These are phyloP conservation scores for Eimeria maxima DNA, from an alignment of 169 alveolate species.

Conservation along the genomic window DNA sequence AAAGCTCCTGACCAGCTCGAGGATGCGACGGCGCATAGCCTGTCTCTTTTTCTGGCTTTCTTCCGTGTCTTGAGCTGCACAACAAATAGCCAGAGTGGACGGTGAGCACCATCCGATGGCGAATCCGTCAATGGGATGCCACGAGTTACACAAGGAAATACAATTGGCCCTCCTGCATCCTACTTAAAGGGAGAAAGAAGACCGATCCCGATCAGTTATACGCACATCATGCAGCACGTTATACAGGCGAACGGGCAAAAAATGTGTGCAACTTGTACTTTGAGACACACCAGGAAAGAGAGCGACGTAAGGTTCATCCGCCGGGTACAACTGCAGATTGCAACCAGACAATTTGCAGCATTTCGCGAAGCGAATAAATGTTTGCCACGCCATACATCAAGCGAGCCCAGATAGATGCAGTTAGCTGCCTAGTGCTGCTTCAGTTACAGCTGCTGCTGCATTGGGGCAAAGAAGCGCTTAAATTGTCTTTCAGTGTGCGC, in stretches of 20 bases:
- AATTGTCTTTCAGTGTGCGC: background rate
- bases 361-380: background rate
- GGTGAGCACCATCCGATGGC: background rate
- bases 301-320: constrained; percentile 79
- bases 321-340: constrained; percentile 66
- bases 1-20: constrained; percentile 38
- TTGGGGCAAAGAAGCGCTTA: background rate
- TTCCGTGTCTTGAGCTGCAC: constrained; percentile 70
- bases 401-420: background rate
- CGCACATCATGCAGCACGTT: background rate
- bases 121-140: background rate
- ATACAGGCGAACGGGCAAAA: background rate
- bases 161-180: background rate
- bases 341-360: background rate
- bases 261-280: background rate
- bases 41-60: constrained; percentile 60
- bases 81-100: background rate
- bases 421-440: background rate
- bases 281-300: constrained; percentile 71
- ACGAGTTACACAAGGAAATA: background rate
- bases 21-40: constrained; percentile 67
- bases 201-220: background rate
- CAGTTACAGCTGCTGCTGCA: constrained; percentile 2
- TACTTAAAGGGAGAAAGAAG: background rate
- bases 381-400: background rate